Conservation (phyloP, 768 basidiomycete genomes). For the Suillus hirtellus region DNA sequence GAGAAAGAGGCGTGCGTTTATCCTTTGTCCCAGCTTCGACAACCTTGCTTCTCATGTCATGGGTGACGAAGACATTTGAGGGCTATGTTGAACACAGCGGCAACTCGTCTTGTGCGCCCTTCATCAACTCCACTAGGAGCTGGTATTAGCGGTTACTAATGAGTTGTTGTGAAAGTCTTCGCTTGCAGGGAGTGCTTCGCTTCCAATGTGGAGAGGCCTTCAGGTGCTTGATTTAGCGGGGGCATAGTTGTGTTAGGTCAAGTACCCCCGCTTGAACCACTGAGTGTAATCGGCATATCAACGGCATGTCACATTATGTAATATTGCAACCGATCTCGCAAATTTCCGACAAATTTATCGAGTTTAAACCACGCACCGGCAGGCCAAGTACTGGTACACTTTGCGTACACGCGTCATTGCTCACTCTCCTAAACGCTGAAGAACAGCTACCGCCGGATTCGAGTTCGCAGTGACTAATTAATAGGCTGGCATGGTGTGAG, state of each 20-base stretch:
- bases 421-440: too few relatives aligned
- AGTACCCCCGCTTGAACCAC: too few relatives aligned
- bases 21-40: constrained; percentile 31
- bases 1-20: background rate
- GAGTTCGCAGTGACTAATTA: background rate
- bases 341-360: too few relatives aligned
- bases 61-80: constrained; percentile 40
- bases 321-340: too few relatives aligned
- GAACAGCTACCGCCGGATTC: background rate
- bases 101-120: constrained; percentile 39
- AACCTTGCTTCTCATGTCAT: constrained; percentile 30
- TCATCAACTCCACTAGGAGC: constrained; percentile 29
- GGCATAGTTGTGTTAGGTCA: constrained; percentile 55
- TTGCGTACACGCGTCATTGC: too few relatives aligned
- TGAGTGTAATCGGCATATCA: too few relatives aligned
- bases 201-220: constrained; percentile 17
- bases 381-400: too few relatives aligned
- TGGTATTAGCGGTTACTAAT: constrained; percentile 25
- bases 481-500: background rate
- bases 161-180: background rate
- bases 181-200: constrained; percentile 15
- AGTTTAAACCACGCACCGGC: too few relatives aligned
- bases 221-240: constrained; percentile 28
- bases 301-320: too few relatives aligned
- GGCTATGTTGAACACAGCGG: constrained; percentile 44